Evolutionary conservation across 139 green algal genomes (phyloP).

Genomic region (Spirogloea muscicola): DNA sequence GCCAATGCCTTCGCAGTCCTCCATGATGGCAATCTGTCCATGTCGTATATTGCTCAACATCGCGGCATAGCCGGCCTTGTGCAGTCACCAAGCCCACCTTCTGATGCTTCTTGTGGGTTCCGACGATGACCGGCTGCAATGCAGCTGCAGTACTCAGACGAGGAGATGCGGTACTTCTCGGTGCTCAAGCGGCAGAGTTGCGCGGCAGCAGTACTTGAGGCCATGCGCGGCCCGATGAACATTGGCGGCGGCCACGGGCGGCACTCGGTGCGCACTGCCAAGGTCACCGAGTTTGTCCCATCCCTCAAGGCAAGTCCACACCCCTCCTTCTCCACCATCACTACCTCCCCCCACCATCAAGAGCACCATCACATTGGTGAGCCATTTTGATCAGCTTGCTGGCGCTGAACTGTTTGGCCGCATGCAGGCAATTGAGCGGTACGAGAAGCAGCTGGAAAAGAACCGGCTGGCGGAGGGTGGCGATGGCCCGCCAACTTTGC

Average conservation of each 20-base stretch:
- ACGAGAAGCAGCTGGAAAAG: slow-evolving; percentile 25
- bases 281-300: slow-evolving; percentile 22
- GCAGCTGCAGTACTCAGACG: slow-evolving; percentile 10
- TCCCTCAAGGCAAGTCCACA: not conserved
- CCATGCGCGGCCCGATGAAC: slow-evolving; percentile 22
- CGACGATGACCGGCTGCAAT: not conserved
- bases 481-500: too few species aligned
- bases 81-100: not conserved
- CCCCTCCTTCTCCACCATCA: not conserved
- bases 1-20: not conserved
- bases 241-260: slow-evolving; percentile 9
- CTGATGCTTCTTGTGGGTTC: not conserved
- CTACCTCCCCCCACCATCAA: not conserved
- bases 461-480: too few species aligned
- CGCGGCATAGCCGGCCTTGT: too few species aligned
- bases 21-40: too few species aligned
- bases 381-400: not conserved
- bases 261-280: slow-evolving; percentile 18
- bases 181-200: slow-evolving; percentile 17
- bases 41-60: too few species aligned
- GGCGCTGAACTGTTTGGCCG: not conserved
- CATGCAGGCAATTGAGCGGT: slow-evolving; percentile 19
- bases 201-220: slow-evolving; percentile 13
- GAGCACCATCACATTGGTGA: not conserved
- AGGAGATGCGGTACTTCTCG: slow-evolving; percentile 24